Conservation (phyloP, 768 basidiomycete genomes). For the Auricularia sp. region DNA sequence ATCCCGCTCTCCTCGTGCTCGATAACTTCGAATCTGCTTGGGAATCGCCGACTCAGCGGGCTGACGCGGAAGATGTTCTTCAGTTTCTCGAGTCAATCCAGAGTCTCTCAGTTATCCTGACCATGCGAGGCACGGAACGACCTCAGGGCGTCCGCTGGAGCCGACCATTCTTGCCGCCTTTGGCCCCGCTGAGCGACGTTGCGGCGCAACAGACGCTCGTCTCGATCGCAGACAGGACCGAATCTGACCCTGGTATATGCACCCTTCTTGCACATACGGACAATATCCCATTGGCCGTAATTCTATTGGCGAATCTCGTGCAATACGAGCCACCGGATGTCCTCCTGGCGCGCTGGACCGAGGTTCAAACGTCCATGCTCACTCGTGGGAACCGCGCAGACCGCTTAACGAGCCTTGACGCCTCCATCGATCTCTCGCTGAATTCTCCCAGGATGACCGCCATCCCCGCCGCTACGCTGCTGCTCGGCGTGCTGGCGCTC, state of each 20-base stretch:
- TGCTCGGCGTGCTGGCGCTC: not conserved
- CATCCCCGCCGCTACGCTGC: not conserved
- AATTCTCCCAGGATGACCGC: not conserved
- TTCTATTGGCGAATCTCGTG: not conserved
- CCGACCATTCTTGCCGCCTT: not conserved
- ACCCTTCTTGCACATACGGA: not conserved
- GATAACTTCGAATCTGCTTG: not conserved
- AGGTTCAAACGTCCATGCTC: not conserved
- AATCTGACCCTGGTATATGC: not conserved
- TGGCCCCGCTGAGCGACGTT: not conserved
- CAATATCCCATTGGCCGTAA: not conserved
- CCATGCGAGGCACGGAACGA: not conserved
- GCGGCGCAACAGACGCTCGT: not conserved
- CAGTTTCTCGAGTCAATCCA: not conserved
- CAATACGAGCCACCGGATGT: not conserved
- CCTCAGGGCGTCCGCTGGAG: not conserved
- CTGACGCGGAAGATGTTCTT: not conserved
- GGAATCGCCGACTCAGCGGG: not conserved
- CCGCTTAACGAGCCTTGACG: not conserved
- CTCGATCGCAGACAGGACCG: not conserved
- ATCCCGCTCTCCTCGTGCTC: slow-evolving; percentile 8
- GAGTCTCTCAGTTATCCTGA: not conserved
- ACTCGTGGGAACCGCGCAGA: not conserved
- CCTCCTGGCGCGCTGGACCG: not conserved
- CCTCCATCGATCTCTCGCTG: not conserved